Evolutionary conservation across 805 yeast genomes (phyloP).

Genomic region (Priceomyces melissophilus): DNA sequence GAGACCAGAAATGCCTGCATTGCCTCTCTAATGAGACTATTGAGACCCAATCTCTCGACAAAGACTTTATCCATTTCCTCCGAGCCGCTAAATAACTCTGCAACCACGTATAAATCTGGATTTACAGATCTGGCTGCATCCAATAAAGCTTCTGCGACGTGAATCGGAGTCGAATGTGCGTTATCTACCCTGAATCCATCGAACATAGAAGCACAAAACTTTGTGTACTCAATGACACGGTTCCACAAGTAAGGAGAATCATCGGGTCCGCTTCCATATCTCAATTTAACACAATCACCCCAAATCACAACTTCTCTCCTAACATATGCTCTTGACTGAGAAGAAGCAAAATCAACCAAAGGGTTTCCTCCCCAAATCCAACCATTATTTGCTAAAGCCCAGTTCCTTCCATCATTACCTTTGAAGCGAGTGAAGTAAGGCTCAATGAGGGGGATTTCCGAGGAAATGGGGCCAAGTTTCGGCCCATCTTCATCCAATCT

Average conservation of each 20-base stretch:
- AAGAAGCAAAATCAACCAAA: conserved; percentile 86
- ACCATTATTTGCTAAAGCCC: conserved; percentile 89
- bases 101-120: conserved; percentile 87
- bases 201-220: conserved; percentile 67
- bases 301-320: conserved; percentile 93
- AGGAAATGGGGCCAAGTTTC: conserved; percentile 56
- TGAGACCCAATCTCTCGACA: conserved; percentile 87
- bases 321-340: conserved; percentile 72
- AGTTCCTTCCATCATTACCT: conserved; percentile 49
- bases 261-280: conserved; percentile 73
- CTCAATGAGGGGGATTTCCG: conserved; percentile 65
- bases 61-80: conserved; percentile 86
- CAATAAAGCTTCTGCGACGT: conserved; percentile 84
- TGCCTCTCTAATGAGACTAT: conserved; percentile 89
- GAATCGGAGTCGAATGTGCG: conserved; percentile 94
- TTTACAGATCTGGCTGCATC: conserved; percentile 85
- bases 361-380: conserved; percentile 99
- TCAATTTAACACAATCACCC: conserved; percentile 94
- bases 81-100: conserved; percentile 90
- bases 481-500: conserved; percentile 85
- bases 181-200: conserved; percentile 92
- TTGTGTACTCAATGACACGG: conserved; percentile 76
- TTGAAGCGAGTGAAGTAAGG: conserved; percentile 80
- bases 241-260: conserved; percentile 92
- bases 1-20: conserved; percentile 93